phyloP scores from a whole-genome alignment of 2,329 filamentous ascomycete species.

The Fusarium sp. region DNA sequence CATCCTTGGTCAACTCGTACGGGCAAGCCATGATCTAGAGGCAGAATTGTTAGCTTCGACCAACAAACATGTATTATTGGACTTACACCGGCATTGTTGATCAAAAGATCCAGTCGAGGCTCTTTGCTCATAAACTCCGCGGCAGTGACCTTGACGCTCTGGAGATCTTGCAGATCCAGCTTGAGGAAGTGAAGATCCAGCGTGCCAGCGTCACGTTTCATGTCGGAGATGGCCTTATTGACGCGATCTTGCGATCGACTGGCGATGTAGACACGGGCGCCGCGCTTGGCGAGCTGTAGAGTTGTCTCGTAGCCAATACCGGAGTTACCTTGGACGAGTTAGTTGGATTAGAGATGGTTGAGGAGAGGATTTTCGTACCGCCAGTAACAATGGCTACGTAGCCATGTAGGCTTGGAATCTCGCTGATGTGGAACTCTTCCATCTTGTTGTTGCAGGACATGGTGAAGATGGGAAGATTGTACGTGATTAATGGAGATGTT shows the following conservation, averaged over 20 bases:
- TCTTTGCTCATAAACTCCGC: constrained; percentile 32
- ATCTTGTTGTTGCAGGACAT: constrained; percentile 21
- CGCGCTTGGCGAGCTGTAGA: constrained; percentile 31
- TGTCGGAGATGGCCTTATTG: constrained; percentile 34
- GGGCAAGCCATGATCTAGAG: constrained; percentile 38
- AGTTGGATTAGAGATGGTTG: rapidly evolving
- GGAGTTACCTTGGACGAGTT: constrained; percentile 17
- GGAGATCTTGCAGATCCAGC: constrained; percentile 37
- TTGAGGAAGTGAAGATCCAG: constrained; percentile 41
- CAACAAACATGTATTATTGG: not conserved
- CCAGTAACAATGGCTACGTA: constrained; percentile 41
- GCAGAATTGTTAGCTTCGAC: constrained; percentile 20
- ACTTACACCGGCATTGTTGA: constrained; percentile 45
- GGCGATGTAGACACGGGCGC: constrained; percentile 40
- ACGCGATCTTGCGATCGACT: constrained; percentile 36
- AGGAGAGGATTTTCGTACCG: not conserved
- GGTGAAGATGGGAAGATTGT: not conserved
- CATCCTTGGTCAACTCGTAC: constrained; percentile 36
- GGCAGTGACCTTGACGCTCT: constrained; percentile 30
- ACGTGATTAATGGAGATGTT: not conserved
- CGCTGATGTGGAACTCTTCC: constrained; percentile 26
- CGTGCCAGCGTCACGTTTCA: constrained; percentile 10
- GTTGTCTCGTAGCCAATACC: constrained; percentile 42
- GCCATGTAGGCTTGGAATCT: constrained; percentile 35
- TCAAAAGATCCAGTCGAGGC: constrained; percentile 33